Evolutionary conservation across 257 asterid genomes (phyloP), one percentile per base, ranked within the genome.

Genomic region (Haberlea rhodopensis): DNA sequence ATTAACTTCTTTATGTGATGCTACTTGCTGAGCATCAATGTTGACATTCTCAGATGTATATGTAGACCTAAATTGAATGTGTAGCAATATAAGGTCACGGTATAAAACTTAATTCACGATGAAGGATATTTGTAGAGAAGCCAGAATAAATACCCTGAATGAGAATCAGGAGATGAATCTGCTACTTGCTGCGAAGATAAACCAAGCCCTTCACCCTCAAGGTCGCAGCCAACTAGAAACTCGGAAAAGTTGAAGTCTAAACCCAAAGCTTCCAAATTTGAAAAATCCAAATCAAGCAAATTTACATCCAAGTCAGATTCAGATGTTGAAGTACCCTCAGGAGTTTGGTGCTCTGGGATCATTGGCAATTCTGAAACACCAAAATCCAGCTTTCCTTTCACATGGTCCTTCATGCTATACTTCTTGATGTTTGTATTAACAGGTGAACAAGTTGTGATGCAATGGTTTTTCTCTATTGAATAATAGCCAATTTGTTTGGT

Each of bases 311-410:
- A 71, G 65, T 80, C 90, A 60, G 92, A 85, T 65, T 82, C 96
- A 60, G 97, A 82, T 31, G 85, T 73, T 3, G 86, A 76, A 57
- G 66, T 75, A 62, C 78, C 79, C 63, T 81, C 88, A 19, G 79
- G 66, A 8, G 73, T 64, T 54, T 70, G 83, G 68, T 74, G 71
- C 73, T 84, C 89, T 23, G 82, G 60, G 54, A 75, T 72, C 56
- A 67, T 49, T 19, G 85, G 87, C 71, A 70, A 70, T 37, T 90
- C 90, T 24, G 82, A 73, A 63, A 85, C 66, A 58, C 84, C 95
- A 73, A 94, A 90, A 74, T 94, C 88, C 54, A 94, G 79, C 87
- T 90, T 86, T 62, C 96, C 91, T 69, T 87, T 87, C 32, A 86
- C 94, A 63, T 87, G 90, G 53, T 89, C 95, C 82, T 83, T 85